Percentiles rank a stretch among this genome's conserved stretches.
Conservation (phyloP, 345 rosid species). For the Salix koriyanagi region DNA sequence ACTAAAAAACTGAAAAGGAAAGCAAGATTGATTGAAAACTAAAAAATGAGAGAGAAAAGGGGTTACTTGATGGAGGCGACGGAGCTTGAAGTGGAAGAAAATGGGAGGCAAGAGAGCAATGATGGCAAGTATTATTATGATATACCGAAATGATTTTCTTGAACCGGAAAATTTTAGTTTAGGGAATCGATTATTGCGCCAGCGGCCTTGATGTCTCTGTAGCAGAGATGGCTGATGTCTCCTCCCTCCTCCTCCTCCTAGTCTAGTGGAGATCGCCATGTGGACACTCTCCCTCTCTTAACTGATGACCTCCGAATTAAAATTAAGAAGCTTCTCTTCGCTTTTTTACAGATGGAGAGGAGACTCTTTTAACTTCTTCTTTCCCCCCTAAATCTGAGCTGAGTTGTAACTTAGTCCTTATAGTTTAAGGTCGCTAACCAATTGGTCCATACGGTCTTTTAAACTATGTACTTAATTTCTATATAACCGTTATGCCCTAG, state of each 20-base stretch:
- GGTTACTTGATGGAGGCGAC: constrained; percentile 54
- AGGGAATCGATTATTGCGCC: neutral
- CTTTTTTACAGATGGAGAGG: too few species aligned
- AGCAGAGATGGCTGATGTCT: neutral
- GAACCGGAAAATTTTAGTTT: constrained; percentile 27
- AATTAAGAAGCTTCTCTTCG: too few species aligned
- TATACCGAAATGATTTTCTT: constrained; percentile 36
- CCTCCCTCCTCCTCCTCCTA: constrained; percentile 5
- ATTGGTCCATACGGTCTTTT: too few species aligned
- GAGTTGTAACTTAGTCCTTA: too few species aligned
- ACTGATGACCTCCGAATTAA: too few species aligned
- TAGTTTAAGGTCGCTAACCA: too few species aligned
- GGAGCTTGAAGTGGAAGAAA: constrained; percentile 81
- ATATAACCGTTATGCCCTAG: too few species aligned
- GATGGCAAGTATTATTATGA: constrained; percentile 52
- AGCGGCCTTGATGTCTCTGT: neutral
- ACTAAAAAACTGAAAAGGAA: neutral
- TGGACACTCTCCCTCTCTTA: neutral
- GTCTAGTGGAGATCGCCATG: constrained; percentile 9
- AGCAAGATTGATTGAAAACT: neutral
- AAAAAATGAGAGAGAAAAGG: constrained; percentile 1
- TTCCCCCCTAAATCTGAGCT: too few species aligned
- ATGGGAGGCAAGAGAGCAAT: constrained; percentile 74
- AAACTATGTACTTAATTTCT: too few species aligned
- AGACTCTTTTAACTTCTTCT: too few species aligned